These are phyloP conservation scores for Claviceps pazoutovae DNA, from an alignment of 2,329 filamentous ascomycete genomes.

Conservation along the genomic window DNA sequence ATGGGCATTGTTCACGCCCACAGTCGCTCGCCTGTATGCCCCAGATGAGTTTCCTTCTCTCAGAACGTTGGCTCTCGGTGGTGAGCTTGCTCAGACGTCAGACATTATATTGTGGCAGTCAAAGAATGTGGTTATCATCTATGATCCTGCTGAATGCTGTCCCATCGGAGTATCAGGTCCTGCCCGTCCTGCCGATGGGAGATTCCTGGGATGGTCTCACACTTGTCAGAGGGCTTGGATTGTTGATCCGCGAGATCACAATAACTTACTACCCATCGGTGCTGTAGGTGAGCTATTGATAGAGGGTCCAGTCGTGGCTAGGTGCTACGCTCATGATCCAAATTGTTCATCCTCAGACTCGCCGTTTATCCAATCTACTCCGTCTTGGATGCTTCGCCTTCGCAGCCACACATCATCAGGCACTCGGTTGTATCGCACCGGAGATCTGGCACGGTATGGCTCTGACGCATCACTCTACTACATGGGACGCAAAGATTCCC, in stretches of 20 bases:
- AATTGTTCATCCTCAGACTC: background rate
- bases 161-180: constrained; percentile 10
- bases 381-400: constrained; percentile 6
- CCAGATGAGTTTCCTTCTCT: constrained; percentile 5
- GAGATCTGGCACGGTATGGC: constrained; percentile 18
- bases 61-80: constrained; percentile 10
- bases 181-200: constrained; percentile 2
- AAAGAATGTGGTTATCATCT: constrained; percentile 22
- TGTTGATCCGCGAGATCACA: background rate
- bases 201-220: constrained; percentile 3
- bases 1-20: constrained; percentile 6
- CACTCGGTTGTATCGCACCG: constrained; percentile 10
- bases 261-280: background rate
- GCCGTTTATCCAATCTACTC: background rate
- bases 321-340: constrained; percentile 40
- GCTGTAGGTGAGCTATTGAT: constrained; percentile 1
- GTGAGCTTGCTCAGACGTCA: constrained; percentile 17
- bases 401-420: constrained; percentile 12
- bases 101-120: constrained; percentile 9
- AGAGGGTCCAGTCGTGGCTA: constrained; percentile 35
- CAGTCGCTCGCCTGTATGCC: constrained; percentile 2
- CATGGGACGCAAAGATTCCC: constrained; percentile 14
- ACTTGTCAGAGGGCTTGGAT: background rate
- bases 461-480: constrained; percentile 10
- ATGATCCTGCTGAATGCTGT: constrained; percentile 20